Conservation (phyloP, 257 asterid genomes). For the Solanum appendiculatum region DNA sequence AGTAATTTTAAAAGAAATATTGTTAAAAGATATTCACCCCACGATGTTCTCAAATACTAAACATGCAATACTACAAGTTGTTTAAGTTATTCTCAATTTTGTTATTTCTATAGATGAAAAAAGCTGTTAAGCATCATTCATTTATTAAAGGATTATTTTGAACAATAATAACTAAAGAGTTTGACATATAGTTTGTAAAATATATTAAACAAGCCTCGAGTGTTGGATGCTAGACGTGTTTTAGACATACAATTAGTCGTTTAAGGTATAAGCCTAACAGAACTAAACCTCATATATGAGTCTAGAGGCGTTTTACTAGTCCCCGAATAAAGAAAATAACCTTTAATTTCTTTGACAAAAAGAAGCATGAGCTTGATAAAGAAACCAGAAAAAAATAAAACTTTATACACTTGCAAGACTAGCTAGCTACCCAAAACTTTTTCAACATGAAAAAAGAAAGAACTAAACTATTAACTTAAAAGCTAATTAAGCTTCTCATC, state of each 20-base stretch:
- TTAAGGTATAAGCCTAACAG: no score
- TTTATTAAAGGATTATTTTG: no score
- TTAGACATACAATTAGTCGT: accelerated
- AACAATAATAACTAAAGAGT: background rate
- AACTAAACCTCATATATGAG: no score
- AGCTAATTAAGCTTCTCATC: background rate
- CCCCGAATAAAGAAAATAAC: background rate
- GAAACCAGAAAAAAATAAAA: background rate
- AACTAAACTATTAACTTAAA: background rate
- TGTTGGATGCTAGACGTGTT: accelerated
- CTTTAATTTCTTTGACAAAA: background rate
- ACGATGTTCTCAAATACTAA: no score
- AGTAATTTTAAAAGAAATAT: no score
- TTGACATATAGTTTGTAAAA: no score
- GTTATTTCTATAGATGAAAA: no score
- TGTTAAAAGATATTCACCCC: no score
- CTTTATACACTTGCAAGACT: background rate
- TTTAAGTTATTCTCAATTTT: no score
- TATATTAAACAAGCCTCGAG: no score
- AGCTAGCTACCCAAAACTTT: background rate
- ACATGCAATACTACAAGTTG: background rate
- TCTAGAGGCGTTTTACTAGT: background rate
- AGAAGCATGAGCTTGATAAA: background rate
- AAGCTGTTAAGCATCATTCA: background rate
- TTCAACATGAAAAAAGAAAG: background rate